A percentile compares a stretch with the other conserved stretches of the same genome.
Evolutionary conservation across 2,329 filamentous ascomycete genomes (phyloP).

Genomic region (Cercospora berteroae): DNA sequence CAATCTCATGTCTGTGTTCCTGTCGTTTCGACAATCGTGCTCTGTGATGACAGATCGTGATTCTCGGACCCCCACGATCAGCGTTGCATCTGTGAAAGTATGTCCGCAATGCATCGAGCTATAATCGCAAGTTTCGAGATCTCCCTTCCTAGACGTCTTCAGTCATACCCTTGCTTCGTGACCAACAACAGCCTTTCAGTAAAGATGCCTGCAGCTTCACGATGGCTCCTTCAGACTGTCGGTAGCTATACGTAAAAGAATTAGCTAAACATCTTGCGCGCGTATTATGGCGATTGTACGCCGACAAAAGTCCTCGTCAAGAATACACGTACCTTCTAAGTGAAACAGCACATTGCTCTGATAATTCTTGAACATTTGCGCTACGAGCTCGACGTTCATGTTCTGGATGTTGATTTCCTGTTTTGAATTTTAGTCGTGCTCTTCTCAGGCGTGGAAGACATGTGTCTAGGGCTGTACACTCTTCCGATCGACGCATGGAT

Average conservation of each 20-base stretch:
- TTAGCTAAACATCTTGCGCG: background rate
- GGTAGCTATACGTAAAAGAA: conserved; percentile 19
- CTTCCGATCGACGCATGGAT: too few relatives aligned
- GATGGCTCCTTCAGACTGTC: conserved; percentile 32
- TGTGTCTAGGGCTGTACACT: too few relatives aligned
- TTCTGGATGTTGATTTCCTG: conserved; percentile 98
- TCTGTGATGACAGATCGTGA: too few relatives aligned
- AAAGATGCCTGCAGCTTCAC: conserved; percentile 11
- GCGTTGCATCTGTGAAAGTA: too few relatives aligned
- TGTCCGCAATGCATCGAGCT: background rate
- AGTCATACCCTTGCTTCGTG: background rate
- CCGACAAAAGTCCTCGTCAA: too few relatives aligned
- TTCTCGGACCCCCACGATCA: too few relatives aligned
- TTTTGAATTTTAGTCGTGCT: too few relatives aligned
- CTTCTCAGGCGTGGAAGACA: too few relatives aligned
- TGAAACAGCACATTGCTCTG: conserved; percentile 97
- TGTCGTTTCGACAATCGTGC: too few relatives aligned
- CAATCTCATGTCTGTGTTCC: too few relatives aligned
- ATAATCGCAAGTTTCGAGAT: too few relatives aligned
- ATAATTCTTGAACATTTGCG: conserved; percentile 99
- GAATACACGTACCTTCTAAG: conserved; percentile 68
- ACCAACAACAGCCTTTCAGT: background rate
- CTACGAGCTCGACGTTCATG: conserved; percentile 97
- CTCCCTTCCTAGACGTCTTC: background rate
- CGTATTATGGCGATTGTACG: too few relatives aligned